These are phyloP conservation scores for Trichomonascaceae sp. DNA, from an alignment of 1,139 yeast species.

Conservation along the genomic window DNA sequence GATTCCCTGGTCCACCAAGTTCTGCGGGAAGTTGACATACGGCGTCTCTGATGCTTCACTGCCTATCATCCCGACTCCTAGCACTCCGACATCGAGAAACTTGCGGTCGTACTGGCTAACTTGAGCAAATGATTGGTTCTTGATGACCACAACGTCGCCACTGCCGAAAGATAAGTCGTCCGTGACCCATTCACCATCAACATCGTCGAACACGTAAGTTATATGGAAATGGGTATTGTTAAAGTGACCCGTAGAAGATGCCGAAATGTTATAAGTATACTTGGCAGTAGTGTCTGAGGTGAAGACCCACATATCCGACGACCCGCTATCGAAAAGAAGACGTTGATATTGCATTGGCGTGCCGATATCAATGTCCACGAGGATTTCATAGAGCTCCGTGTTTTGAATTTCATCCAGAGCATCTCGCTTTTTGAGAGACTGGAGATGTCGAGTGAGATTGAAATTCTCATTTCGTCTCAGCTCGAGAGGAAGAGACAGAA, in stretches of 20 bases:
- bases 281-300: slow-evolving; percentile 7
- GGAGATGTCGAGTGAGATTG: neutral
- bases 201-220: neutral
- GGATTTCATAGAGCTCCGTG: slow-evolving; percentile 32
- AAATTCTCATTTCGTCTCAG: neutral
- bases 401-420: slow-evolving; percentile 29
- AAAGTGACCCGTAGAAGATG: neutral
- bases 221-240: neutral
- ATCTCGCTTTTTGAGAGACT: slow-evolving; percentile 1
- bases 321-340: slow-evolving; percentile 52
- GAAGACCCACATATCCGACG: slow-evolving; percentile 59
- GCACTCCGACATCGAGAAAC: neutral
- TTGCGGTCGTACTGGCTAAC: neutral
- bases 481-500: neutral
- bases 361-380: slow-evolving; percentile 23
- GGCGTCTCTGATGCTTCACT: neutral
- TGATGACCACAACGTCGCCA: neutral
- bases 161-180: neutral
- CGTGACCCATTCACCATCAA: neutral
- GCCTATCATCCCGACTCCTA: neutral
- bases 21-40: slow-evolving; percentile 40
- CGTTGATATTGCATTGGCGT: slow-evolving; percentile 20
- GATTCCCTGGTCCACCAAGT: slow-evolving; percentile 41
- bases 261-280: neutral
- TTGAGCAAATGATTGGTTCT: neutral